Percentiles rank a stretch among this genome's conserved stretches.
Conservation (phyloP, 306 rosid species). For the Macrotyloma uniflorum region DNA sequence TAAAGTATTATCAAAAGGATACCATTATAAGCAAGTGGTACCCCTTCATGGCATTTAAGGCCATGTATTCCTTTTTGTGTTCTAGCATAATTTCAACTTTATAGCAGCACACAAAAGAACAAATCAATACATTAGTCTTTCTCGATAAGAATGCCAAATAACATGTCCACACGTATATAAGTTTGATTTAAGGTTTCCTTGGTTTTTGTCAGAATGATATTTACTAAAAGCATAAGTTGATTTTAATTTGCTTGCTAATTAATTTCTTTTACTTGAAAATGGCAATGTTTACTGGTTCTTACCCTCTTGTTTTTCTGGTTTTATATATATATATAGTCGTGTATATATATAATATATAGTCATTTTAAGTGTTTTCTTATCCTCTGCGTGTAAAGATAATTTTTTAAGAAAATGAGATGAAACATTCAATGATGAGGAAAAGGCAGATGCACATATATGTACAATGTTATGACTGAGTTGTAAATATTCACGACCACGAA, state of each 20-base stretch:
- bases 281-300: too few species aligned
- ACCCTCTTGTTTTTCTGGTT: too few species aligned
- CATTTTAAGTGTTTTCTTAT: neutral
- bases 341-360: too few species aligned
- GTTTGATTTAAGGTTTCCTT: too few species aligned
- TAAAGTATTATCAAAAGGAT: neutral
- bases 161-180: neutral
- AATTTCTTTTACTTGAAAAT: too few species aligned
- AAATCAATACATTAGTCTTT: neutral
- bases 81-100: neutral
- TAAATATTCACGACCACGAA: slow-evolving; percentile 17
- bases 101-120: neutral
- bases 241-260: neutral
- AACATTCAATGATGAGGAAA: neutral
- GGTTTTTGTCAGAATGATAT: too few species aligned
- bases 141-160: too few species aligned
- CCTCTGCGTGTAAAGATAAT: neutral
- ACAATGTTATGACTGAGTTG: neutral
- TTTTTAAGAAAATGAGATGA: neutral
- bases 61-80: neutral
- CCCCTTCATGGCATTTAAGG: neutral
- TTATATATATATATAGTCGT: too few species aligned
- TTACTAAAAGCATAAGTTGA: neutral
- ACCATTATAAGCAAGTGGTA: neutral
- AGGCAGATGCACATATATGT: neutral